Evolutionary conservation across 371 early-diverging fungal genomes (phyloP).

Genomic region (Mucor indicus): DNA sequence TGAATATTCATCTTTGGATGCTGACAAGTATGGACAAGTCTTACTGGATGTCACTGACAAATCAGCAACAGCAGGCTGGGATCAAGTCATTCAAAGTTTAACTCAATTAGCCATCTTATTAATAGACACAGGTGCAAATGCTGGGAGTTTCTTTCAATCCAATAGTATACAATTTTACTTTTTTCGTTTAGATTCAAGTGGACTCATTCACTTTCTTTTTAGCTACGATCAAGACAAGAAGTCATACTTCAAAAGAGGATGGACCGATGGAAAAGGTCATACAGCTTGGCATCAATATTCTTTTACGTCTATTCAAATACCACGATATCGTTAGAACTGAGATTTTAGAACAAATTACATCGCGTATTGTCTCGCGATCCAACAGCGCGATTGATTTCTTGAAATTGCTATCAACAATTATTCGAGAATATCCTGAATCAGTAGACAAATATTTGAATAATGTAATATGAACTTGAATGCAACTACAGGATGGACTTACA

Average conservation of each 20-base stretch:
- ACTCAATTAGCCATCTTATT: constrained; percentile 53
- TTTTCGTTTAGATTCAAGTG: too few relatives aligned
- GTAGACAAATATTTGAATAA: constrained; percentile 26
- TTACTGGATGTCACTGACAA: constrained; percentile 35
- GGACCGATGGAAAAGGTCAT: constrained; percentile 25
- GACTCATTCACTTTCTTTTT: too few relatives aligned
- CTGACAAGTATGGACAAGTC: constrained; percentile 1
- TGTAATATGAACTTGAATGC: too few relatives aligned
- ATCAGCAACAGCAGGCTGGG: constrained; percentile 53
- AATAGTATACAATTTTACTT: too few relatives aligned
- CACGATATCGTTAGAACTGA: constrained; percentile 58
- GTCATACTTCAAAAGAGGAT: constrained; percentile 1
- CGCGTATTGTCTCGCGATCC: constrained; percentile 57
- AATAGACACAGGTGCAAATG: constrained; percentile 45
- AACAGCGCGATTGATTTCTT: constrained; percentile 48
- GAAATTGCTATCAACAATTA: constrained; percentile 43
- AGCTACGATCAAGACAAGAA: background rate
- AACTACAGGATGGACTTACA: too few relatives aligned
- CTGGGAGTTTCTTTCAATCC: constrained; percentile 18
- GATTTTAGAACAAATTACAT: constrained; percentile 61
- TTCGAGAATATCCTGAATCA: constrained; percentile 36
- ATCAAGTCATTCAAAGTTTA: constrained; percentile 60
- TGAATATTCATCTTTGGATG: constrained; percentile 4
- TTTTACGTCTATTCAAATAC: constrained; percentile 50
- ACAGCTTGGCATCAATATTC: constrained; percentile 41